Evolutionary conservation across 1,284 basidiomycete species (phyloP).

Genomic region (Trametes polyzona): DNA sequence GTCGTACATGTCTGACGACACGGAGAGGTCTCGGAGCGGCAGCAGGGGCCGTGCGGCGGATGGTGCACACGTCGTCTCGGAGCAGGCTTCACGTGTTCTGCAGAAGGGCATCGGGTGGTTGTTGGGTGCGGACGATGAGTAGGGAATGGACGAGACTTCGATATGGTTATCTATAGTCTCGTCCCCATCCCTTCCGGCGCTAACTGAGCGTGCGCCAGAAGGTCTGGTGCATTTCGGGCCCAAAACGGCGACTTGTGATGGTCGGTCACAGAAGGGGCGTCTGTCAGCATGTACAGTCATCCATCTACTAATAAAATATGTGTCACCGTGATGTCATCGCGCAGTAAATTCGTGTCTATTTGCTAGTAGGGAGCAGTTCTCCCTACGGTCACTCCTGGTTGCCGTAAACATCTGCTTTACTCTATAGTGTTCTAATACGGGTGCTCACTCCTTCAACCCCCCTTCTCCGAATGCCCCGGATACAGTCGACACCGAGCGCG

Average conservation of each 20-base stretch:
- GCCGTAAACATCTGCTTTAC: no score
- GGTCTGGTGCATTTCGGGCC: conserved; percentile 12
- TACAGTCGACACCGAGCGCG: not conserved
- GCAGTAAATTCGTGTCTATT: not conserved
- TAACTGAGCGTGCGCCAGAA: not conserved
- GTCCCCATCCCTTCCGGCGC: not conserved
- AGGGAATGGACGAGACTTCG: not conserved
- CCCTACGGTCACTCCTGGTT: not conserved
- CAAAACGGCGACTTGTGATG: not conserved
- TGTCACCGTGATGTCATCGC: no score
- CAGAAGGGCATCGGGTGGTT: conserved; percentile 88
- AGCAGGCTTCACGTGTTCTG: conserved; percentile 72
- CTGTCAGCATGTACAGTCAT: no score
- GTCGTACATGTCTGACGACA: conserved; percentile 46
- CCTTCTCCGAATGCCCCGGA: no score
- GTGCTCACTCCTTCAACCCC: no score
- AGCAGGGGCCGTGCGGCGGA: conserved; percentile 44
- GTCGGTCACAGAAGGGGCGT: not conserved
- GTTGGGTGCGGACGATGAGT: conserved; percentile 74
- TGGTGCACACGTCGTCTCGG: conserved; percentile 60
- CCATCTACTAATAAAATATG: not conserved
- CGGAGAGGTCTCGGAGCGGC: conserved; percentile 44
- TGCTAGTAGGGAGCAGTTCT: not conserved
- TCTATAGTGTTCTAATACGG: no score
- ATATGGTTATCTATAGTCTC: not conserved